Percentiles rank a stretch among this genome's conserved stretches.
Conservation (phyloP, 129 eudicot genomes). For the Deinandra increscens region DNA sequence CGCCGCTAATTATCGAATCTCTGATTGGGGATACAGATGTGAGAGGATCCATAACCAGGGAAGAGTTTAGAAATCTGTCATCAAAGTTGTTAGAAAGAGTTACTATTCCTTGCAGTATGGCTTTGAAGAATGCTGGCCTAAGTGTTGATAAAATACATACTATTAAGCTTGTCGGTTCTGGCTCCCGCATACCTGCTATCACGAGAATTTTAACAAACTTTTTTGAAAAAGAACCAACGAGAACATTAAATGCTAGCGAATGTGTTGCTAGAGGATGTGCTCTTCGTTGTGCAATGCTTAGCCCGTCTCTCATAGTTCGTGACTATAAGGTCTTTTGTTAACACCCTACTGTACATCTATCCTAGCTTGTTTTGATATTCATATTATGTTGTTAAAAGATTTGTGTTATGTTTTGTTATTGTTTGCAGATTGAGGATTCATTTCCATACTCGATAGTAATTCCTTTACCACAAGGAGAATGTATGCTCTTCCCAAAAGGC, state of each 20-base stretch:
- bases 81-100: constrained; percentile 54
- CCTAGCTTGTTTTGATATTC: not conserved
- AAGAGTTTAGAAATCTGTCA: constrained; percentile 74
- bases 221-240: constrained; percentile 58
- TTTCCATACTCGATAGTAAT: constrained; percentile 70
- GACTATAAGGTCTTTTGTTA: constrained; percentile 67
- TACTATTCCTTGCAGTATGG: constrained; percentile 57
- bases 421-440: constrained; percentile 65
- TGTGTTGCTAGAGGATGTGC: constrained; percentile 96
- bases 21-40: constrained; percentile 87
- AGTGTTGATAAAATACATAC: constrained; percentile 49
- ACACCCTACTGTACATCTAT: not conserved
- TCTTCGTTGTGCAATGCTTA: constrained; percentile 85
- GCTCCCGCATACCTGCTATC: constrained; percentile 85
- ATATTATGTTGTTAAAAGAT: not conserved
- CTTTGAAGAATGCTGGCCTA: constrained; percentile 54
- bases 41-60: constrained; percentile 68
- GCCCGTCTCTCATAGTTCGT: constrained; percentile 64
- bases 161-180: constrained; percentile 87
- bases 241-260: constrained; percentile 78
- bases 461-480: constrained; percentile 19
- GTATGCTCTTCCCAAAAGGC: constrained; percentile 50
- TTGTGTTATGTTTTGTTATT: not conserved
- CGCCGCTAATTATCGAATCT: constrained; percentile 72
- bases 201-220: constrained; percentile 40